phyloP scores from a whole-genome alignment of 257 asterid genomes.

The Penstemon newberryi region DNA sequence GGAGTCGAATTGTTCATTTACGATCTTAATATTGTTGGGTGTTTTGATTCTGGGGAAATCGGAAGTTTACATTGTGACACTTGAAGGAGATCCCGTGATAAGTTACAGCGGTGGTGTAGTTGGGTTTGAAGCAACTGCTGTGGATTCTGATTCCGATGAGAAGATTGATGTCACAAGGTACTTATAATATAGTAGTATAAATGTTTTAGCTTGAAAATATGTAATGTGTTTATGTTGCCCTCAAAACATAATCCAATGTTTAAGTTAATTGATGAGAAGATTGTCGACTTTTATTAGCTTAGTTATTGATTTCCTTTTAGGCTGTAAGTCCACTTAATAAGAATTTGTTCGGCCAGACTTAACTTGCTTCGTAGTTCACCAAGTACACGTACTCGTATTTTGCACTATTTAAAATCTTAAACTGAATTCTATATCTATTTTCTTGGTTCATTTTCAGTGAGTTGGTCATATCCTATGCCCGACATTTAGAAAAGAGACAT shows the following conservation, averaged over 20 bases:
- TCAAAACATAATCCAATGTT: no score
- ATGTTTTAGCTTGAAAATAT: no score
- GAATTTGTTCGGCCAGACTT: no score
- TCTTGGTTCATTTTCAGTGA: conserved; percentile 60
- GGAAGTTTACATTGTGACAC: conserved; percentile 75
- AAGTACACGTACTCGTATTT: no score
- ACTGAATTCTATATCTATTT: conserved; percentile 1
- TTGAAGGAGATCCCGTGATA: conserved; percentile 96
- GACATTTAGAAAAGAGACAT: conserved; percentile 77
- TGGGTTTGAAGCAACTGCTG: conserved; percentile 97
- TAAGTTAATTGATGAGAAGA: neutral
- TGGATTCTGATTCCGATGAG: conserved; percentile 80
- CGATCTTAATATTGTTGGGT: conserved; percentile 44
- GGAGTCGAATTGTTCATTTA: conserved; percentile 36
- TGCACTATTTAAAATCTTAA: neutral
- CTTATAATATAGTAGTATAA: neutral
- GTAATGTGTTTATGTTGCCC: no score
- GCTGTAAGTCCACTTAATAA: no score
- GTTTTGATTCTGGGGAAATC: conserved; percentile 47
- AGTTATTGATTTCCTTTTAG: neutral
- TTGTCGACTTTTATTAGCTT: neutral
- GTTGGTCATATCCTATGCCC: conserved; percentile 62
- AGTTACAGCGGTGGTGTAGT: conserved; percentile 79
- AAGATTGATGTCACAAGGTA: conserved; percentile 83
- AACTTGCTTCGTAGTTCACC: no score